Conservation (phyloP, 352 stramenopile species). For the Aphanomyces astaci region DNA sequence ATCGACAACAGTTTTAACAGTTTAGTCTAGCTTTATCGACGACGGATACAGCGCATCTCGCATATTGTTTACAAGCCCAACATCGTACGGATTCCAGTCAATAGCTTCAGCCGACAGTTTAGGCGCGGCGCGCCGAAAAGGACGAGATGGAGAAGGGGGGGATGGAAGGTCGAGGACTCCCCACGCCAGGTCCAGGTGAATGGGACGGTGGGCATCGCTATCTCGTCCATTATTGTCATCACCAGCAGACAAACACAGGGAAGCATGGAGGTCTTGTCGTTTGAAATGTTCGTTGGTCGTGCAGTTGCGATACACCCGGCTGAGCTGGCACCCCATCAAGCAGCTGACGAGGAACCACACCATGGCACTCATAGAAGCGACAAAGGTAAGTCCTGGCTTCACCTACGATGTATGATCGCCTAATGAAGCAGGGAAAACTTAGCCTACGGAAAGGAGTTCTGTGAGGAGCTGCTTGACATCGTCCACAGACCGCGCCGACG, state of each 20-base stretch:
- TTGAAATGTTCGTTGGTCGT: conserved; percentile 81
- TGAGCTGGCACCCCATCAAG: conserved; percentile 68
- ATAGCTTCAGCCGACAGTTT: conserved; percentile 63
- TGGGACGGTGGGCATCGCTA: conserved; percentile 1
- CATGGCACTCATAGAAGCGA: conserved; percentile 54
- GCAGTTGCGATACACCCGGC: conserved; percentile 59
- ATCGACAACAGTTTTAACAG: background rate
- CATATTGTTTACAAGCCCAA: conserved; percentile 21
- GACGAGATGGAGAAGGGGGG: no score
- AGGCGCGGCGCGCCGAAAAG: conserved; percentile 30
- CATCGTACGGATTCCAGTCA: conserved; percentile 72
- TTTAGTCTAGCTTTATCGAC: background rate
- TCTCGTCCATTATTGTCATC: conserved; percentile 5
- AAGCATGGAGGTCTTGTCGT: conserved; percentile 56
- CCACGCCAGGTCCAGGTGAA: conserved; percentile 52
- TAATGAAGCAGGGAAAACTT: background rate
- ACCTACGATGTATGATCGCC: background rate
- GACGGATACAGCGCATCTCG: background rate
- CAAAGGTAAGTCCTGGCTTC: conserved; percentile 41
- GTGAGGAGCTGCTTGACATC: conserved; percentile 1
- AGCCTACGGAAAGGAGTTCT: conserved; percentile 11
- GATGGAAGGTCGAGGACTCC: background rate
- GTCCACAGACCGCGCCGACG: background rate
- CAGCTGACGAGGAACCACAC: conserved; percentile 52
- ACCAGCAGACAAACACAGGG: conserved; percentile 37